Percentiles rank a stretch among this genome's conserved stretches.
These are phyloP conservation scores for Penicillium dipodomyicola DNA, from an alignment of 495 filamentous ascomycete genomes.

Conservation along the genomic window DNA sequence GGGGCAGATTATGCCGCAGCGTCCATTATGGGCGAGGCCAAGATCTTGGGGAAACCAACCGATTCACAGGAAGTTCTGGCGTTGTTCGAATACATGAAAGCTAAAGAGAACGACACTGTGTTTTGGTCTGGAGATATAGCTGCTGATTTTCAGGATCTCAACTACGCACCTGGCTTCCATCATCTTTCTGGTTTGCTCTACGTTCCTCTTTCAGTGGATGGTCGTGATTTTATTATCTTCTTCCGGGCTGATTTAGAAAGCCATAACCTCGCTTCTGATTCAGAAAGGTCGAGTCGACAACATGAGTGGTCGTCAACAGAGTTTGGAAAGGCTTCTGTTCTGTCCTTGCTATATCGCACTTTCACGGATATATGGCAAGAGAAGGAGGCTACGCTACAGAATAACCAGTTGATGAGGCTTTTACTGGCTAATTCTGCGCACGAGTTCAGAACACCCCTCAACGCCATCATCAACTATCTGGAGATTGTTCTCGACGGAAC, in stretches of 20 bases:
- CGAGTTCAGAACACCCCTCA: conserved; percentile 85
- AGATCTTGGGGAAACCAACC: conserved; percentile 70
- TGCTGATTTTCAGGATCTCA: conserved; percentile 75
- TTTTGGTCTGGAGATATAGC: conserved; percentile 68
- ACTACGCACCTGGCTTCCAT: conserved; percentile 72
- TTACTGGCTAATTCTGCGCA: conserved; percentile 86
- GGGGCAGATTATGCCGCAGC: conserved; percentile 75
- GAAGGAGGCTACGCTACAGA: conserved; percentile 78
- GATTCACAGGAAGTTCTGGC: conserved; percentile 77
- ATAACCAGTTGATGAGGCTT: conserved; percentile 70
- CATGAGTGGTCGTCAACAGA: conserved; percentile 44
- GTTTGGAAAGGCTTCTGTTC: conserved; percentile 77
- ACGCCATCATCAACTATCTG: conserved; percentile 92
- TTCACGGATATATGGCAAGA: conserved; percentile 88
- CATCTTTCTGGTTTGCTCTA: conserved; percentile 73
- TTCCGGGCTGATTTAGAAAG: conserved; percentile 48
- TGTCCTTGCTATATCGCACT: conserved; percentile 83
- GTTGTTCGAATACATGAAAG: conserved; percentile 75
- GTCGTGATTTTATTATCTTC: conserved; percentile 84
- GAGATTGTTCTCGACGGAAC: conserved; percentile 84
- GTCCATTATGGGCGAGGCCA: conserved; percentile 77
- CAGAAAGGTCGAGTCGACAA: neutral
- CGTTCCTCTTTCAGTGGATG: conserved; percentile 69
- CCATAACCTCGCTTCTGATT: neutral
- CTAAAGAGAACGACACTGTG: conserved; percentile 68